These are phyloP conservation scores for Mycena vulgaris DNA, from an alignment of 768 basidiomycete genomes.

Conservation along the genomic window DNA sequence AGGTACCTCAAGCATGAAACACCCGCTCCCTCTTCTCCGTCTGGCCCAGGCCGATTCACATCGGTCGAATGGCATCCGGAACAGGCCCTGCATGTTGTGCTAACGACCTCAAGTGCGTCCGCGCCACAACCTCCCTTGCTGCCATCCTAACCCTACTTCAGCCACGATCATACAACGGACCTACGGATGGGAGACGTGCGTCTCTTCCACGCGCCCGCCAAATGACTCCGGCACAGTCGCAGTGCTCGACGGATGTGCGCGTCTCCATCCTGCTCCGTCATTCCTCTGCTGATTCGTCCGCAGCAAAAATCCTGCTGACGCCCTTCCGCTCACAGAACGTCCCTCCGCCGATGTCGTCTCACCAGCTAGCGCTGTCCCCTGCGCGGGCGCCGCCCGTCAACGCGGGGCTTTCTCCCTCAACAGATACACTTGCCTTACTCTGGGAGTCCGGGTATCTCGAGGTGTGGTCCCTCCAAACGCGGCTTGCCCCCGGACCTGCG, in stretches of 20 bases:
- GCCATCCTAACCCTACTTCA: constrained; percentile 42
- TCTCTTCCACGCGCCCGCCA: constrained; percentile 72
- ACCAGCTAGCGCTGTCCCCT: constrained; percentile 54
- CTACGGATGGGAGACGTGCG: constrained; percentile 86
- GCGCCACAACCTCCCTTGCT: neutral
- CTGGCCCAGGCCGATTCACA: constrained; percentile 71
- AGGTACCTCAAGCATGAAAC: constrained; percentile 97
- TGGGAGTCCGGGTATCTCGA: constrained; percentile 81
- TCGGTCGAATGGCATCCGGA: constrained; percentile 93
- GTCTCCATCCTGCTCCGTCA: neutral
- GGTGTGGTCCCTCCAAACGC: constrained; percentile 79
- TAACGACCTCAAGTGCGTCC: constrained; percentile 76
- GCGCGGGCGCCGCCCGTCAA: constrained; percentile 69
- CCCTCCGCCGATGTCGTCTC: constrained; percentile 97
- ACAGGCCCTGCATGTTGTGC: constrained; percentile 70
- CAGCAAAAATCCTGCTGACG: constrained; percentile 86
- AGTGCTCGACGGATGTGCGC: constrained; percentile 90
- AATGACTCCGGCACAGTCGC: constrained; percentile 88
- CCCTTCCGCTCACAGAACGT: constrained; percentile 95
- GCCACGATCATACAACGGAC: constrained; percentile 70
- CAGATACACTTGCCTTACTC: constrained; percentile 75
- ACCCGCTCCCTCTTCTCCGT: constrained; percentile 55
- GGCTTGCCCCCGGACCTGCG: constrained; percentile 68
- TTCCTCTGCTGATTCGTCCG: neutral
- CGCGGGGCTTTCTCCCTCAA: constrained; percentile 69